These are phyloP conservation scores for Claviceps capensis DNA, from an alignment of 2,329 filamentous ascomycete species.

Conservation along the genomic window DNA sequence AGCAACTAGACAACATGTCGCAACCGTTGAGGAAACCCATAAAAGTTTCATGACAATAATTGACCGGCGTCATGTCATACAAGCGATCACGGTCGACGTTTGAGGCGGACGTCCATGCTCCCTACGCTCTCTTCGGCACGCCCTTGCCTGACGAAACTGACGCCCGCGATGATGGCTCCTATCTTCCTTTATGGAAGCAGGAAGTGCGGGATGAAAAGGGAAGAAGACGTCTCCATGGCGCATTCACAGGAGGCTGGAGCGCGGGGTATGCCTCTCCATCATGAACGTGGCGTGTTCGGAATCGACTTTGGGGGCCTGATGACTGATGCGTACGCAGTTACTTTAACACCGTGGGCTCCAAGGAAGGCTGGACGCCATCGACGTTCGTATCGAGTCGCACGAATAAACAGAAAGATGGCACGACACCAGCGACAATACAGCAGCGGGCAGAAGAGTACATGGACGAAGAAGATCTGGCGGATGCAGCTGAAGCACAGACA, in stretches of 20 bases:
- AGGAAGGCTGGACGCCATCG: constrained; percentile 92
- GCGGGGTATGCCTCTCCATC: constrained; percentile 55
- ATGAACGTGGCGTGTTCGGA: neutral
- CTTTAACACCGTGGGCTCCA: constrained; percentile 95
- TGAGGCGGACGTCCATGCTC: constrained; percentile 61
- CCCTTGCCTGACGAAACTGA: constrained; percentile 70
- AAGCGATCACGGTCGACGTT: constrained; percentile 71
- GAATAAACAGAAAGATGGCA: constrained; percentile 56
- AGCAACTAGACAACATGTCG: neutral
- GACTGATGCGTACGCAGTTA: constrained; percentile 42
- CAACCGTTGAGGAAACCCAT: neutral
- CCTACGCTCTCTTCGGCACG: constrained; percentile 71
- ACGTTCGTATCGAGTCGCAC: constrained; percentile 82
- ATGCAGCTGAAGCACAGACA: constrained; percentile 64
- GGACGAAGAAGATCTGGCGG: constrained; percentile 90
- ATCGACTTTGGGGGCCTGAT: neutral
- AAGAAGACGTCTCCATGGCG: constrained; percentile 80
- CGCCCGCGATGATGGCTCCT: constrained; percentile 77
- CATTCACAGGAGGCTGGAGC: constrained; percentile 93
- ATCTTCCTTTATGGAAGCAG: constrained; percentile 95
- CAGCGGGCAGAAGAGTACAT: constrained; percentile 81
- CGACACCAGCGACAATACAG: constrained; percentile 31
- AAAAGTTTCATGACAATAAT: constrained; percentile 1
- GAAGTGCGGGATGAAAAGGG: constrained; percentile 89
- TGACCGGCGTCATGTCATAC: constrained; percentile 44